A percentile compares a stretch with the other conserved stretches of the same genome.
These are phyloP conservation scores for Penicillium sclerotiorum DNA, from an alignment of 2,329 filamentous ascomycete species.

Conservation along the genomic window DNA sequence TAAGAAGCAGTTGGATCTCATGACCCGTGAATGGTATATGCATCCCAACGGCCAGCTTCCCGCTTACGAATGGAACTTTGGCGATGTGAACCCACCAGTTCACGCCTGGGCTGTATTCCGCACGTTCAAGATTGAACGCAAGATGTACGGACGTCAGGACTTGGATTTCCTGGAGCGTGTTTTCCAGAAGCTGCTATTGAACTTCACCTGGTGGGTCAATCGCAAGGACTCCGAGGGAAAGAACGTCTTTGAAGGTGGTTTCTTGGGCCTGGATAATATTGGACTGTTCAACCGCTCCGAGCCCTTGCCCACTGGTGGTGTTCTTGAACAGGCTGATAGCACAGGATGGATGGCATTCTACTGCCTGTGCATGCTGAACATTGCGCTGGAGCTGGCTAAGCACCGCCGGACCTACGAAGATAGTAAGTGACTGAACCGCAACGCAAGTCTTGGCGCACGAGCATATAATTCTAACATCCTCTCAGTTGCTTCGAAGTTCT, in stretches of 20 bases:
- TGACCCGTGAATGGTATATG: slow-evolving; percentile 98
- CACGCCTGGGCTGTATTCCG: slow-evolving; percentile 96
- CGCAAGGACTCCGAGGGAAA: slow-evolving; percentile 93
- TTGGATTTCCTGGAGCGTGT: slow-evolving; percentile 94
- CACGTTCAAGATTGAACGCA: slow-evolving; percentile 97
- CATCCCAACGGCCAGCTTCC: slow-evolving; percentile 95
- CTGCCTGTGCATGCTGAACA: slow-evolving; percentile 95
- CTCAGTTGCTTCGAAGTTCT: slow-evolving; percentile 89
- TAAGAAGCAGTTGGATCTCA: slow-evolving; percentile 95
- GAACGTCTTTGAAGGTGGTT: slow-evolving; percentile 96
- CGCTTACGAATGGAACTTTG: slow-evolving; percentile 96
- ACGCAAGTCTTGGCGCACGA: not conserved
- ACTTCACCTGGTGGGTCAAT: slow-evolving; percentile 99
- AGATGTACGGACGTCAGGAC: slow-evolving; percentile 93
- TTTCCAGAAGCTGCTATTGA: slow-evolving; percentile 92
- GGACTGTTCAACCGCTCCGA: slow-evolving; percentile 97
- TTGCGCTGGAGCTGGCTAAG: slow-evolving; percentile 91
- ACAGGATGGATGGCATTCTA: slow-evolving; percentile 99
- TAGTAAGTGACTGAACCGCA: slow-evolving; percentile 37
- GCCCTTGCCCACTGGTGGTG: slow-evolving; percentile 87
- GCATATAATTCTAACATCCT: not conserved
- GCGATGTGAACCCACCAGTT: slow-evolving; percentile 94
- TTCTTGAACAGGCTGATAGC: slow-evolving; percentile 93
- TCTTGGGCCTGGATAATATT: slow-evolving; percentile 95
- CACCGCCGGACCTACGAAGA: slow-evolving; percentile 95